These are phyloP conservation scores for Fusarium guadeloupense DNA, from an alignment of 2,329 filamentous ascomycete species.

Conservation along the genomic window DNA sequence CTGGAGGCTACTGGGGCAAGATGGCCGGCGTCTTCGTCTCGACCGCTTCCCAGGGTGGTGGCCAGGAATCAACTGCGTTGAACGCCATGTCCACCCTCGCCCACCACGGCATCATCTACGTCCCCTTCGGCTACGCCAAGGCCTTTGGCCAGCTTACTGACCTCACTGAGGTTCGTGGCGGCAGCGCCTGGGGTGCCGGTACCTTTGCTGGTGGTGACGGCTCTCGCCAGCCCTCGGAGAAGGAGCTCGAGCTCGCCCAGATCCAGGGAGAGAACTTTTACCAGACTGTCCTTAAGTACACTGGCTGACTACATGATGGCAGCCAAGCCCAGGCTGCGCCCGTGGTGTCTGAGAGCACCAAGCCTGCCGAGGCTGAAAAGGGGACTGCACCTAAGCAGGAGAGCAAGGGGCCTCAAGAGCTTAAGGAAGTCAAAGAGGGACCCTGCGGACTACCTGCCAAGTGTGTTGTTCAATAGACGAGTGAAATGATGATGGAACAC, in stretches of 20 bases:
- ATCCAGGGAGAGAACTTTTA: conserved; percentile 90
- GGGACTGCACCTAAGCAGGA: conserved; percentile 32
- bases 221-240: conserved; percentile 77
- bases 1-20: conserved; percentile 84
- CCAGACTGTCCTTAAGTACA: conserved; percentile 74
- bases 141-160: conserved; percentile 76
- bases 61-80: conserved; percentile 89
- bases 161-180: conserved; percentile 83
- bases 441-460: conserved; percentile 82
- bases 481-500: conserved; percentile 24
- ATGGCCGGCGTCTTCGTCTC: conserved; percentile 91
- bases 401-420: conserved; percentile 42
- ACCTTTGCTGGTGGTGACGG: conserved; percentile 85
- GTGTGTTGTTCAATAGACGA: conserved; percentile 70
- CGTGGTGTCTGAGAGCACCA: conserved; percentile 39
- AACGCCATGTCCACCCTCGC: conserved; percentile 83
- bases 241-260: conserved; percentile 82
- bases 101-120: conserved; percentile 95
- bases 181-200: conserved; percentile 91
- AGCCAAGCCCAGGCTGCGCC: conserved; percentile 48
- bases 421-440: conserved; percentile 65
- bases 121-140: conserved; percentile 93
- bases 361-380: conserved; percentile 30
- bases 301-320: conserved; percentile 80
- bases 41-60: conserved; percentile 84